A percentile compares a stretch with the other conserved stretches of the same genome.
These are phyloP conservation scores for Larix kaempferi DNA, from an alignment of 75 land plant genomes.

Conservation along the genomic window DNA sequence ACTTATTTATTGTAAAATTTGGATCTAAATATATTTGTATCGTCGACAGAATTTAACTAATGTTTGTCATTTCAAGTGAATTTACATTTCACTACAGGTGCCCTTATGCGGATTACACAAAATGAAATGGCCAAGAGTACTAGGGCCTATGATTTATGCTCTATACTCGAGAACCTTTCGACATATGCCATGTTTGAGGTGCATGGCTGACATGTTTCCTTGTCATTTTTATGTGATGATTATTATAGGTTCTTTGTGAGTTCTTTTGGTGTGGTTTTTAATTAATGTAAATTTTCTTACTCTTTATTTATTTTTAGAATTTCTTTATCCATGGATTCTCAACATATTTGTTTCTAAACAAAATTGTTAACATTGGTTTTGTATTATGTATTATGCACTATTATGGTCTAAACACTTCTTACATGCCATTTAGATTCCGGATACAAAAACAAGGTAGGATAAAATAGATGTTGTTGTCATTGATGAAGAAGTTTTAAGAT, in stretches of 20 bases:
- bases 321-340: background rate
- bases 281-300: background rate
- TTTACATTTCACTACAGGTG: conserved; percentile 74
- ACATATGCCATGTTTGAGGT: conserved; percentile 99
- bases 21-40: background rate
- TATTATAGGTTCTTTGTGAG: background rate
- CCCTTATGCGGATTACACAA: conserved; percentile 69
- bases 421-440: conserved; percentile 62
- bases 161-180: conserved; percentile 75
- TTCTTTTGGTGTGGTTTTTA: background rate
- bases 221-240: background rate
- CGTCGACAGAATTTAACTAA: background rate
- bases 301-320: background rate
- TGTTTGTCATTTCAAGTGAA: conserved; percentile 47
- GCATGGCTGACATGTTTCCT: conserved; percentile 2
- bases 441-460: conserved; percentile 52
- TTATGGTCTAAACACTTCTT: background rate
- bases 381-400: background rate
- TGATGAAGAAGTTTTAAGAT: conserved; percentile 75
- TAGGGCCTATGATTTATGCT: conserved; percentile 84
- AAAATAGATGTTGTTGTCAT: conserved; percentile 84
- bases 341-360: background rate
- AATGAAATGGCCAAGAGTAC: conserved; percentile 87
- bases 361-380: background rate
- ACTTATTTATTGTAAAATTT: background rate